A percentile compares a stretch with the other conserved stretches of the same genome.
These are phyloP conservation scores for Medicago truncatula DNA, from an alignment of 306 rosid species.

Conservation along the genomic window DNA sequence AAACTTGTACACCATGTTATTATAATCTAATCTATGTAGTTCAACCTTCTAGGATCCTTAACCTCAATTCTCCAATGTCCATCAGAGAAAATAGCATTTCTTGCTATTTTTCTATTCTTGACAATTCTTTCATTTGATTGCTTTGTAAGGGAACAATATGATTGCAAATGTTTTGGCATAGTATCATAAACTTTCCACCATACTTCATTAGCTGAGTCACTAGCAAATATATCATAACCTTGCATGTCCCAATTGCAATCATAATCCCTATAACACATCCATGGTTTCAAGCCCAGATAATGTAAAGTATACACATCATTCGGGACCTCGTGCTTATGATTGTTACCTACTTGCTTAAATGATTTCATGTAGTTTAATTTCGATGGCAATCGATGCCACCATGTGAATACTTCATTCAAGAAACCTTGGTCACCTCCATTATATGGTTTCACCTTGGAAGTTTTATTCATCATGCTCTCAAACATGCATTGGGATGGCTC, in stretches of 20 bases:
- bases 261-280: slow-evolving; percentile 87
- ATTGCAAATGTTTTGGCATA: slow-evolving; percentile 59
- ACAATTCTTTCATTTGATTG: slow-evolving; percentile 52
- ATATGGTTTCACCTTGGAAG: slow-evolving; percentile 51
- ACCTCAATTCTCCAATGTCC: slow-evolving; percentile 69
- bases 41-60: slow-evolving; percentile 58
- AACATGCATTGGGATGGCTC: slow-evolving; percentile 87
- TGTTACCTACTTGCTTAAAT: neutral
- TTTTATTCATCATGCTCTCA: slow-evolving; percentile 52
- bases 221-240: slow-evolving; percentile 51
- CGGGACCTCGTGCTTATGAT: slow-evolving; percentile 17
- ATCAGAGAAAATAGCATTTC: slow-evolving; percentile 47
- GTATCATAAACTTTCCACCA: slow-evolving; percentile 85
- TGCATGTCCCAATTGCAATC: slow-evolving; percentile 87
- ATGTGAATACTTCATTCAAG: slow-evolving; percentile 68
- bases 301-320: slow-evolving; percentile 53
- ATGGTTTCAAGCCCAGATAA: slow-evolving; percentile 86
- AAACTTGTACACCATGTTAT: neutral
- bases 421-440: slow-evolving; percentile 94
- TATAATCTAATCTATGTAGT: neutral
- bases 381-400: slow-evolving; percentile 89
- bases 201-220: slow-evolving; percentile 61
- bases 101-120: slow-evolving; percentile 53
- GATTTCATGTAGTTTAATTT: slow-evolving; percentile 55
- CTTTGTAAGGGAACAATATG: slow-evolving; percentile 62